A percentile compares a stretch with the other conserved stretches of the same genome.
phyloP scores from a whole-genome alignment of 2,329 filamentous ascomycete species.

The Trichocomaceae sp. region DNA sequence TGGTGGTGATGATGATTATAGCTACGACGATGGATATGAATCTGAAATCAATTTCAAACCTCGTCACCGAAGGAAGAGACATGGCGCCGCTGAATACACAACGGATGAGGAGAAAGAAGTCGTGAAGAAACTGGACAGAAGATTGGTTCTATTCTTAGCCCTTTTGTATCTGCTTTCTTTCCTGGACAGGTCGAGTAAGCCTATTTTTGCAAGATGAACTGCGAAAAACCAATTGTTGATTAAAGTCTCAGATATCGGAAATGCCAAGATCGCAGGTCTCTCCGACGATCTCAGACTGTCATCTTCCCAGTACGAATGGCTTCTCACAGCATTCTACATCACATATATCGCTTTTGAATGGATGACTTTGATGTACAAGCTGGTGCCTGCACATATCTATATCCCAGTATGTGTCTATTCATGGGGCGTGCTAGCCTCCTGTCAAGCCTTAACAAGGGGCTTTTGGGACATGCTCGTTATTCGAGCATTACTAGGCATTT shows the following conservation, averaged over 20 bases:
- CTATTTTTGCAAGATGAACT: background rate
- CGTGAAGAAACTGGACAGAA: constrained; percentile 67
- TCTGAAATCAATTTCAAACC: constrained; percentile 21
- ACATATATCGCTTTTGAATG: constrained; percentile 60
- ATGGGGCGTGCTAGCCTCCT: constrained; percentile 72
- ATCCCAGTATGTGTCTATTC: constrained; percentile 57
- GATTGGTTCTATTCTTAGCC: constrained; percentile 72
- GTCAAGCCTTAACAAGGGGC: constrained; percentile 62
- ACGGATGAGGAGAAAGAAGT: constrained; percentile 66
- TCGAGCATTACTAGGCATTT: constrained; percentile 45
- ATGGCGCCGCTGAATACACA: constrained; percentile 24
- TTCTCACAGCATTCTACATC: constrained; percentile 58
- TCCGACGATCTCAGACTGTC: constrained; percentile 49
- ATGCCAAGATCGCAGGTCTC: constrained; percentile 57
- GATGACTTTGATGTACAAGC: constrained; percentile 58
- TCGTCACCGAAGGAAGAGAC: constrained; percentile 22
- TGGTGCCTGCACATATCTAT: constrained; percentile 57
- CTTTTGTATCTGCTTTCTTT: constrained; percentile 80
- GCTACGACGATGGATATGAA: constrained; percentile 22
- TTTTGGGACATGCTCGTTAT: constrained; percentile 50
- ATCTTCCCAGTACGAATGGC: constrained; percentile 54
- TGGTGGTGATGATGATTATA: constrained; percentile 11
- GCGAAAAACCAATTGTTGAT: background rate
- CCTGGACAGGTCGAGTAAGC: constrained; percentile 71
- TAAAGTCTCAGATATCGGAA: constrained; percentile 47